phyloP scores from a whole-genome alignment of 129 eudicot species.

The Arctium minus region DNA sequence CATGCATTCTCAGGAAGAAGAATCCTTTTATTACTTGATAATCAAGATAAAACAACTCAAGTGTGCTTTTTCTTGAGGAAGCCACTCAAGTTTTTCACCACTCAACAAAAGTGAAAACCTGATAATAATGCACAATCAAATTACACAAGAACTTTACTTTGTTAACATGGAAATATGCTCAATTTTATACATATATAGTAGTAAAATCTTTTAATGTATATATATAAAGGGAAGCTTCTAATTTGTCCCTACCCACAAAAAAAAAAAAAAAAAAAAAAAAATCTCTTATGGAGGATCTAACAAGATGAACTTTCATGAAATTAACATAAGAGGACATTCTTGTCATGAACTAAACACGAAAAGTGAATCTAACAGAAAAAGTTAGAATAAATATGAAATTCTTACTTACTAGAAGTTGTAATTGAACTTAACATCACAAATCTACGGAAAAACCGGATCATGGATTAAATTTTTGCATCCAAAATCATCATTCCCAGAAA shows the following conservation, averaged over 20 bases:
- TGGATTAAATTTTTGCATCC: background rate
- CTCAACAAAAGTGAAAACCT: slow-evolving; percentile 33
- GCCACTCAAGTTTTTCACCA: slow-evolving; percentile 47
- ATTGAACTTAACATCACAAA: background rate
- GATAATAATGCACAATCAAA: slow-evolving; percentile 26
- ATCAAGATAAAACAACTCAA: slow-evolving; percentile 59
- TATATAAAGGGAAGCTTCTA: background rate
- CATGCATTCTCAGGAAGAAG: slow-evolving; percentile 33
- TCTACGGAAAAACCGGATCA: background rate
- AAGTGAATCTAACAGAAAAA: background rate
- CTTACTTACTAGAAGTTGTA: background rate
- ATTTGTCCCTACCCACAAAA: background rate
- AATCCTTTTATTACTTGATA: slow-evolving; percentile 31
- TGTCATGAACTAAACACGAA: background rate
- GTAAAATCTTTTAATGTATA: background rate
- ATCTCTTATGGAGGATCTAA: slow-evolving; percentile 19
- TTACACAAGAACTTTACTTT: slow-evolving; percentile 27
- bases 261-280: background rate
- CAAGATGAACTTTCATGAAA: slow-evolving; percentile 4
- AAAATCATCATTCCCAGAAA: slow-evolving; percentile 1
- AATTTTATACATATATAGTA: slow-evolving; percentile 4
- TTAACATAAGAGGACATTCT: background rate
- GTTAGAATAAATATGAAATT: background rate
- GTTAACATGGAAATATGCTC: slow-evolving; percentile 23
- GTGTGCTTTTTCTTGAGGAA: slow-evolving; percentile 52